These are phyloP conservation scores for Debaryomyces udenii DNA, from an alignment of 1,139 yeast species.

Conservation along the genomic window DNA sequence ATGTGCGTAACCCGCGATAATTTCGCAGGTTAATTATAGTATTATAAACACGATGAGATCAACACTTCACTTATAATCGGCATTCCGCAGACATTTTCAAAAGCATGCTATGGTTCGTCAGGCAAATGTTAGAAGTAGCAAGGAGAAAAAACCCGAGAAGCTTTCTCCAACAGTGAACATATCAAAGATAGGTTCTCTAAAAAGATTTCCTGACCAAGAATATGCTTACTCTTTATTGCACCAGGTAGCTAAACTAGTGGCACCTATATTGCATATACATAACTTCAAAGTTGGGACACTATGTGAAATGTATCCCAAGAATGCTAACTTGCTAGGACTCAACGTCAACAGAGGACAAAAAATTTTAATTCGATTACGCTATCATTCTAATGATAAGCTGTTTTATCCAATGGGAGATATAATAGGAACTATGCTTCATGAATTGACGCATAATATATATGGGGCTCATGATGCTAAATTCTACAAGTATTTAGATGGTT, in stretches of 20 bases:
- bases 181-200: constrained; percentile 57
- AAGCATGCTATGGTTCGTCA: constrained; percentile 19
- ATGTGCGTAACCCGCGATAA: too few relatives aligned
- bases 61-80: too few relatives aligned
- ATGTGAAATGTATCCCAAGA: constrained; percentile 85
- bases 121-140: constrained; percentile 11
- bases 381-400: constrained; percentile 52
- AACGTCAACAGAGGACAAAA: constrained; percentile 86
- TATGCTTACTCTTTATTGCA: constrained; percentile 61
- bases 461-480: constrained; percentile 84
- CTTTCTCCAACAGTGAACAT: constrained; percentile 53
- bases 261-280: constrained; percentile 75
- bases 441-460: constrained; percentile 73
- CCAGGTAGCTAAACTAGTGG: constrained; percentile 61
- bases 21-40: too few relatives aligned
- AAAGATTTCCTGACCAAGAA: constrained; percentile 54
- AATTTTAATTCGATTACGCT: constrained; percentile 71
- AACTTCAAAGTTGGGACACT: constrained; percentile 67
- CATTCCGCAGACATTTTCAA: too few relatives aligned
- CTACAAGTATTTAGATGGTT: constrained; percentile 63
- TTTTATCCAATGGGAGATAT: constrained; percentile 71
- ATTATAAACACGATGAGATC: too few relatives aligned
- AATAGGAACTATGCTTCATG: constrained; percentile 86
- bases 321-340: constrained; percentile 67
- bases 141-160: constrained; percentile 2